Base-by-base conservation (phyloP, 306 rosid species). In the Pachyrhizus erosus region DNA sequence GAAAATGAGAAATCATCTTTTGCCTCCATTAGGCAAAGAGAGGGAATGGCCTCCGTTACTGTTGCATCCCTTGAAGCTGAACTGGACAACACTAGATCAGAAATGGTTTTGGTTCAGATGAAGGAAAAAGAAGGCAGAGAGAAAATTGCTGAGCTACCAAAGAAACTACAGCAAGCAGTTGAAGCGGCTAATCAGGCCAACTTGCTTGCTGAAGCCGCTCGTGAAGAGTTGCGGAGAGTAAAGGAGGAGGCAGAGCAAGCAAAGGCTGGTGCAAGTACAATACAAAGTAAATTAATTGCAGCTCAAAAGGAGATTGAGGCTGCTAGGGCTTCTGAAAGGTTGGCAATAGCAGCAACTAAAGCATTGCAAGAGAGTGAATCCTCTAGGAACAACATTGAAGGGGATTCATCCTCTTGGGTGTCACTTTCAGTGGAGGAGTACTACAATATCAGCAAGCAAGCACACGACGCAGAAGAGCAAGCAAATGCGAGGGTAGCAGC, bases 61-160 rank as follows among this genome's bases (percentile, higher is more conserved):
- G 99, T 90, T 70, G 85, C 95, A 45, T 92, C 99, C 65, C 93
- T 96, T n/a, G 93, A 96, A 87, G 97, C 94, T 46, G 98, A 93
- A 45, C 79, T 96, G 71, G 88, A 91, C 73, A 94, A 79, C 81
- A 90, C 92, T 4, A 87, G 46, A 82, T 84, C 94, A 11, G 97
- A 94, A 84, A 88, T 87, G 76, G 92, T 88, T 80, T 33, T 83
- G 60, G 87, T 88, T 60, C 92, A 89, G 73, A 83, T 77, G 87
- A 94, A 91, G 83, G 98, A 92, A 84, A 96, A 91, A 85, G 97
- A 93, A 58, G 90, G 83, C 8, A 88, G 84, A 78, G 98, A 93
- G 85, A 87, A 60, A 70, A 83, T 90, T 75, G 80, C 81, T 12
- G 92, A 85, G 73, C 64, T 93, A 37, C 97, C 98, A 1, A 91